Evolutionary conservation across 2,329 filamentous ascomycete genomes (phyloP), one percentile per base, ranked within the genome.

Genomic region (Alternaria incomplexa): DNA sequence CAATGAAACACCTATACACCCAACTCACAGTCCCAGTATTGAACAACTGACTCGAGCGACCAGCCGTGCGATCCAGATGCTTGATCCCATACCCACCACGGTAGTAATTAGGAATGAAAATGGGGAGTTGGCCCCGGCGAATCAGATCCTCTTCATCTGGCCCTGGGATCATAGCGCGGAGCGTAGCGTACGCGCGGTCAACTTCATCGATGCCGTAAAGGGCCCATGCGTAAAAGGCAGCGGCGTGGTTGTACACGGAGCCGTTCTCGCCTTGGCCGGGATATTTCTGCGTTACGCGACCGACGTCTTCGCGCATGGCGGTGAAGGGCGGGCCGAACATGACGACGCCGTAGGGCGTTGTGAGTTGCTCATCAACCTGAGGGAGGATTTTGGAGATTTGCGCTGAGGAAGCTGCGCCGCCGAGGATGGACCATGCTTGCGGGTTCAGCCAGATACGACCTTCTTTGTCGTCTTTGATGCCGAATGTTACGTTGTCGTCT

Each of bases 31-130:
- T 88, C 4, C 86, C 86, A 2, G 86, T 88, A 72, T 88, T 88
- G 78, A 88, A 87, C 15, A 88, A 73, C 72, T 87, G 85, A 67
- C 84, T 86, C 10, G 85, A 86, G 0, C 86, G 82, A 3, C 86
- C 86, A 5, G 86, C 85, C 0, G 85, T 87, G 47, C 70, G 72
- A 36, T 72, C 66, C 1, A 73, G 52, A 12, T 72, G 58, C 30
- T 64, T 40, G 10, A 72, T 67, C 1, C 72, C 69, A 25, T 68
- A 57, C 4, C 72, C 85, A 77, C 72, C 70, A 22, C 71, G 72
- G 78, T 87, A 88, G 76, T 88, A 88, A 70, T 87, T 88, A 13
- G 86, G 86, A 43, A 88, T 85, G 71, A 85, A 88, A 15, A 87
- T 81, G 0, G 86, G 86, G 47, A 88, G 76, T 76, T 88, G 86